These are phyloP conservation scores for Brasilioporus rufonigricans DNA, from an alignment of 768 basidiomycete genomes.

Conservation along the genomic window DNA sequence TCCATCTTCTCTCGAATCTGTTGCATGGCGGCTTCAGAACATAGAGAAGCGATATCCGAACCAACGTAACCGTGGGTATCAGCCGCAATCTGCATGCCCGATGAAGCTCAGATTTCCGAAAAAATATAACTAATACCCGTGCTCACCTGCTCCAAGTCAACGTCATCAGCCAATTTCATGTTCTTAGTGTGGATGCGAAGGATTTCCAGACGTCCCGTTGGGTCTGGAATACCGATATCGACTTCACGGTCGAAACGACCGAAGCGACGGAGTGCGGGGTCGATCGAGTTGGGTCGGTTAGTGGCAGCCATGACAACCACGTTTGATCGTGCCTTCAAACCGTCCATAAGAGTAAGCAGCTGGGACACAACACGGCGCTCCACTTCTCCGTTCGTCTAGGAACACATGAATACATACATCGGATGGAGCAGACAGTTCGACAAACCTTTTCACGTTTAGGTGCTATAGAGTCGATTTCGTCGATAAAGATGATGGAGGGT, in stretches of 20 bases:
- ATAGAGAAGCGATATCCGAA: conserved; percentile 95
- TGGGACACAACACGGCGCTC: conserved; percentile 99
- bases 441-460: conserved; percentile 98
- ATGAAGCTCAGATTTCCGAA: conserved; percentile 3
- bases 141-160: conserved; percentile 88
- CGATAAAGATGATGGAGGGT: conserved; percentile 99
- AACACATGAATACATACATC: conserved; percentile 3
- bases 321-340: conserved; percentile 96
- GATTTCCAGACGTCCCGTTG: conserved; percentile 97
- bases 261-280: conserved; percentile 97
- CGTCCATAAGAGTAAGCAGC: conserved; percentile 98
- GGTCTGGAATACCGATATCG: conserved; percentile 99
- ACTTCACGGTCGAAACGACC: conserved; percentile 99
- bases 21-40: conserved; percentile 99
- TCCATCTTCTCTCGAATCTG: conserved; percentile 99
- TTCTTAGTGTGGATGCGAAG: conserved; percentile 99
- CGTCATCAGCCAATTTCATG: conserved; percentile 97
- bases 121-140: not conserved
- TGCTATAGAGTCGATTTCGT: conserved; percentile 98
- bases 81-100: conserved; percentile 76
- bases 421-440: not conserved
- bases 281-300: conserved; percentile 98
- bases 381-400: conserved; percentile 97
- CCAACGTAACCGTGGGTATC: conserved; percentile 99
- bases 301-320: conserved; percentile 99